Conservation (phyloP, 805 yeast genomes). For the Candida manassasensis region DNA sequence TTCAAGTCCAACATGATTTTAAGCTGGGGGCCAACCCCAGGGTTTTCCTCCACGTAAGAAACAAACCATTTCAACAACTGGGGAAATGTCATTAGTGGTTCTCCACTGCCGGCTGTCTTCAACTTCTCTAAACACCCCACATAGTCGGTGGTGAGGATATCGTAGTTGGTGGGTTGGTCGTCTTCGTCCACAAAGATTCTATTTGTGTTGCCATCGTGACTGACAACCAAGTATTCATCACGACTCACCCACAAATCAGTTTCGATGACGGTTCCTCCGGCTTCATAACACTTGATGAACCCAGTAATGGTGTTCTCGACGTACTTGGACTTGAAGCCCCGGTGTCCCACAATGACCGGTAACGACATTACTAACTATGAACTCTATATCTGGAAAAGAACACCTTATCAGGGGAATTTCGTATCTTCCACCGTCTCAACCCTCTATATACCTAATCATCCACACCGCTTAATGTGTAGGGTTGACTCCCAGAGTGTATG, state of each 20-base stretch:
- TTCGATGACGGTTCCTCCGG: conserved; percentile 37
- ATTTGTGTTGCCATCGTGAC: conserved; percentile 37
- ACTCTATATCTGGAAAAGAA: no score
- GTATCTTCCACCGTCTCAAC: not conserved
- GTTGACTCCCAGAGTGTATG: no score
- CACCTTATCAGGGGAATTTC: no score
- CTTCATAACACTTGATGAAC: conserved; percentile 29
- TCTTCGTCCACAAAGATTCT: conserved; percentile 31
- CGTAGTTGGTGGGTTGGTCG: conserved; percentile 31
- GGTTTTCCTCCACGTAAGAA: conserved; percentile 12
- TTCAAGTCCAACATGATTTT: conserved; percentile 39
- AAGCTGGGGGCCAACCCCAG: conserved; percentile 12
- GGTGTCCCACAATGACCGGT: conserved; percentile 36
- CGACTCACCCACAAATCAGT: conserved; percentile 40
- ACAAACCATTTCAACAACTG: conserved; percentile 31
- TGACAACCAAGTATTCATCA: conserved; percentile 35
- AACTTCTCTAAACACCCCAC: conserved; percentile 23
- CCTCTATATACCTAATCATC: no score
- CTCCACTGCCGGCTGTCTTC: conserved; percentile 29
- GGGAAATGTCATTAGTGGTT: conserved; percentile 26
- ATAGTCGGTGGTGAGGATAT: conserved; percentile 29
- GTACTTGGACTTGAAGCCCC: conserved; percentile 39
- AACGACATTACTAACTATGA: conserved; percentile 6
- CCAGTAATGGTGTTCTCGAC: conserved; percentile 38
- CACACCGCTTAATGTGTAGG: no score